These are phyloP conservation scores for Talaromyces stipitatus DNA, from an alignment of 495 filamentous ascomycete species.

Conservation along the genomic window DNA sequence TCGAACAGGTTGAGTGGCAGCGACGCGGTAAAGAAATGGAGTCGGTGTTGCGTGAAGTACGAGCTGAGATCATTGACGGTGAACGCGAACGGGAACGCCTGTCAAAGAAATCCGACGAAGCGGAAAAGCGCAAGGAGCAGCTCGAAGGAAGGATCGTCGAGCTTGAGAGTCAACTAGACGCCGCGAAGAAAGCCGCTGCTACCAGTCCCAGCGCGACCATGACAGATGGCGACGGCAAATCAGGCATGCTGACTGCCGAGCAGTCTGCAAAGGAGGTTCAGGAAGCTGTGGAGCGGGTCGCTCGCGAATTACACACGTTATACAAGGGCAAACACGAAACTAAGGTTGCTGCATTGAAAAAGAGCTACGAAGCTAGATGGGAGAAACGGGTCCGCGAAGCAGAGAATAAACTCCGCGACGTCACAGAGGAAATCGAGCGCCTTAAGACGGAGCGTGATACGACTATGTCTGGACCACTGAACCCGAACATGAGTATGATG, in stretches of 20 bases:
- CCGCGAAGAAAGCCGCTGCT: conserved; percentile 45
- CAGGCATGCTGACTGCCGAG: conserved; percentile 18
- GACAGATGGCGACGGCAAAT: conserved; percentile 6
- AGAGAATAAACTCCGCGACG: conserved; percentile 58
- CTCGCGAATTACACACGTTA: conserved; percentile 79
- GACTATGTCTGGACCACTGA: conserved; percentile 53
- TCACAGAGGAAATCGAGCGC: conserved; percentile 66
- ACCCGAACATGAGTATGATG: conserved; percentile 29
- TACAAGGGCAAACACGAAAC: conserved; percentile 96
- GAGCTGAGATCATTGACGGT: conserved; percentile 67
- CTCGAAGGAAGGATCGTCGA: conserved; percentile 48
- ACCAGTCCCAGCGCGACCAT: conserved; percentile 11
- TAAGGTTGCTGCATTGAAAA: conserved; percentile 90
- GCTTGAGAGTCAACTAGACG: conserved; percentile 64
- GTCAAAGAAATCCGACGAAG: conserved; percentile 61
- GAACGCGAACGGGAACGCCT: conserved; percentile 72
- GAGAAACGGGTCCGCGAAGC: conserved; percentile 76
- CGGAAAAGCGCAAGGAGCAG: conserved; percentile 61
- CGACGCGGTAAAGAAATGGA: conserved; percentile 80
- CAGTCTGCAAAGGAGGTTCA: conserved; percentile 53
- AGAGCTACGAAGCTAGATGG: conserved; percentile 84
- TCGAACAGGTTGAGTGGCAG: conserved; percentile 80
- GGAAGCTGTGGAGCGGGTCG: conserved; percentile 85
- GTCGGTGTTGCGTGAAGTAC: conserved; percentile 63
- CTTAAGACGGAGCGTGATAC: conserved; percentile 55